Base-by-base conservation (phyloP, 2,329 filamentous ascomycete species). In the Amauroascus niger region DNA sequence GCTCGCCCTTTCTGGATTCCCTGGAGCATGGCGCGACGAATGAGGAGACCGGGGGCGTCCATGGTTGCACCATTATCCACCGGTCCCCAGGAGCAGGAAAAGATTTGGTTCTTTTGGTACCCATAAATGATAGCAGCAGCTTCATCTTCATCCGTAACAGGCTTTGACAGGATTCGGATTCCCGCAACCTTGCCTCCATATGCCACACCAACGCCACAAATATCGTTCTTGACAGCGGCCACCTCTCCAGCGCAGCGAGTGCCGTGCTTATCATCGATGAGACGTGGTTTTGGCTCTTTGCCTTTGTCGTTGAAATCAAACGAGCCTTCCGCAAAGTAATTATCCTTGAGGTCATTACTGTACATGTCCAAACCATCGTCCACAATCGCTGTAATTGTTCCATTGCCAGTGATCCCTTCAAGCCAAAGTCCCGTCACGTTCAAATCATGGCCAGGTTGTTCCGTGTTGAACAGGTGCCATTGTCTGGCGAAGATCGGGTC, bases 51-150 rank as follows among this genome's bases (percentile, higher is more conserved):
- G 0, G 93, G 93, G 0, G 84, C 88, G 62, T 97, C 91, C 93
- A 98, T 98, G 22, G 88, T 89, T 57, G 78, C 77, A 44, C 93
- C 93, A 67, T 97, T 90, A 64, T 98, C 93, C 0, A 89, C 88
- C 7, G 93, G 93, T 0, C 93, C 93, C 93, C 93, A 98, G 0
- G 93, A 98, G 73, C 93, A 98, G 0, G 93, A 98, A 72, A 96
- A 98, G 55, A 98, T 97, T 56, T 96, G 82, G 67, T 96, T 98
- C 57, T 91, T 76, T 63, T 96, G 83, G 64, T 82, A 93, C 58
- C 86, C 86, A 73, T 91, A 97, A 70, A 95, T 96, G 77, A 98
- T 83, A 20, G 93, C 88, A 28, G 85, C 76, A 22, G 93, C 90
- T 71, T 98, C 93, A 64, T 98, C 93, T 26, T 87, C 84, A 67